Evolutionary conservation across 192 early-diverging fungal species (phyloP).

Genomic region (Cetraspora pellucida): DNA sequence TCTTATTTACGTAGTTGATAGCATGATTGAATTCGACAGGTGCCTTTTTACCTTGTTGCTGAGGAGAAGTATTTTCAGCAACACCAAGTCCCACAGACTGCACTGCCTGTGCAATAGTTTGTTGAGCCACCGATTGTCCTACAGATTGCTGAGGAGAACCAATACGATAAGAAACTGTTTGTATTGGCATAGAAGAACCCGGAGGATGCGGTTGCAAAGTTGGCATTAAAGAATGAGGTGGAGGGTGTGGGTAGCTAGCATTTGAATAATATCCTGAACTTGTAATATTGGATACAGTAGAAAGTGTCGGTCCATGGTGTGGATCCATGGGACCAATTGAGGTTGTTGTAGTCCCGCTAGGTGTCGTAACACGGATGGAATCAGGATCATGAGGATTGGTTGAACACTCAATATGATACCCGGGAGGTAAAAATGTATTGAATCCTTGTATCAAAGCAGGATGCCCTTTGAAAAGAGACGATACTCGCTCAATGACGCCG

Average conservation of each 20-base stretch:
- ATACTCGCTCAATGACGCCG: slow-evolving; percentile 96
- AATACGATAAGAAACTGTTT: slow-evolving; percentile 27
- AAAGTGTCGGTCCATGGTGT: slow-evolving; percentile 23
- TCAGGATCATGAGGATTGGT: slow-evolving; percentile 74
- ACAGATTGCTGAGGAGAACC: slow-evolving; percentile 37
- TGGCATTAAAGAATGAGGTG: slow-evolving; percentile 42
- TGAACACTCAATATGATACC: slow-evolving; percentile 92
- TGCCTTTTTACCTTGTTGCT: slow-evolving; percentile 49
- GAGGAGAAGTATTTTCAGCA: slow-evolving; percentile 20
- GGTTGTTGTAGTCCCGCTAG: slow-evolving; percentile 56
- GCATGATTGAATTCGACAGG: slow-evolving; percentile 98
- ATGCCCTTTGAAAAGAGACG: slow-evolving; percentile 89
- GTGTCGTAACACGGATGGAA: slow-evolving; percentile 87
- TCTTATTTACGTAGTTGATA: slow-evolving; percentile 99
- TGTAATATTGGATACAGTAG: slow-evolving; percentile 28
- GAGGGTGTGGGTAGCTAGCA: slow-evolving; percentile 39
- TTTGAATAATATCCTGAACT: slow-evolving; percentile 31
- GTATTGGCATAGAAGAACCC: slow-evolving; percentile 38
- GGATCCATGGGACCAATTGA: slow-evolving; percentile 20
- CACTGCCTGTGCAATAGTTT: slow-evolving; percentile 26
- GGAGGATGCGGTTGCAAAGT: slow-evolving; percentile 43
- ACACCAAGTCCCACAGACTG: background rate
- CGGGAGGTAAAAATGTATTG: slow-evolving; percentile 99
- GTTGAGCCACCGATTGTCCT: slow-evolving; percentile 31
- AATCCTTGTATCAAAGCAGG: slow-evolving; percentile 93